A percentile compares a stretch with the other conserved stretches of the same genome.
Evolutionary conservation across 2,329 filamentous ascomycete genomes (phyloP).

Genomic region (Arachnopeziza araneosa): DNA sequence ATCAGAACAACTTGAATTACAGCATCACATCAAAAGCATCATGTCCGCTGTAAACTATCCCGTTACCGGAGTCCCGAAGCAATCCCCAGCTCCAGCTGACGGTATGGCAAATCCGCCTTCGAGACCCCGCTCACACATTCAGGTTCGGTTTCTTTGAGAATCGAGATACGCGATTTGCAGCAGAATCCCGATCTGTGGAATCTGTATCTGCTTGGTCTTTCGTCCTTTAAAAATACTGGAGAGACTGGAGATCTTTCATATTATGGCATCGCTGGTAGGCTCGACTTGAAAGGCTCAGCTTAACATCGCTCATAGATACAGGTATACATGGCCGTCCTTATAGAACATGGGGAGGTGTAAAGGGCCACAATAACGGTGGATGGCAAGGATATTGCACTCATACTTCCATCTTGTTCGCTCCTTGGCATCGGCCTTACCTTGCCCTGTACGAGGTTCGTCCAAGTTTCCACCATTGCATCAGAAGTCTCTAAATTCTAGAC

Average conservation of each 20-base stretch:
- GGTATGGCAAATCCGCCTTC: slow-evolving; percentile 5
- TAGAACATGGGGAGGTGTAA: slow-evolving; percentile 48
- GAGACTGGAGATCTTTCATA: slow-evolving; percentile 65
- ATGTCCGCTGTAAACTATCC: slow-evolving; percentile 20
- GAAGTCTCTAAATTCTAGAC: slow-evolving; percentile 41
- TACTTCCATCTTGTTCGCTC: slow-evolving; percentile 66
- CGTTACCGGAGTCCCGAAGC: slow-evolving; percentile 16
- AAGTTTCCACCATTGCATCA: neutral
- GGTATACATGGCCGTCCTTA: slow-evolving; percentile 77
- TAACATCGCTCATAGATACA: neutral
- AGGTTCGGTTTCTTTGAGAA: slow-evolving; percentile 39
- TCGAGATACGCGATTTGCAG: slow-evolving; percentile 63
- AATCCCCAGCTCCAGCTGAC: slow-evolving; percentile 13
- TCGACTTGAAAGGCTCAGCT: neutral
- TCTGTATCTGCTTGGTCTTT: slow-evolving; percentile 69
- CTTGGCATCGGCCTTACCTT: slow-evolving; percentile 82
- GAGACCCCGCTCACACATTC: neutral
- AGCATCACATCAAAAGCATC: neutral
- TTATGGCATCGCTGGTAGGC: slow-evolving; percentile 68
- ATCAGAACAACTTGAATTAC: neutral
- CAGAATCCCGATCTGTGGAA: slow-evolving; percentile 64
- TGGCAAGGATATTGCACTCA: slow-evolving; percentile 63
- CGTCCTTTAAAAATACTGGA: slow-evolving; percentile 59
- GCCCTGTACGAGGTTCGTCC: slow-evolving; percentile 48
- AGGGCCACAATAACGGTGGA: slow-evolving; percentile 32